Conservation (phyloP, 1,139 yeast genomes). For the Kodamaea suecica region DNA sequence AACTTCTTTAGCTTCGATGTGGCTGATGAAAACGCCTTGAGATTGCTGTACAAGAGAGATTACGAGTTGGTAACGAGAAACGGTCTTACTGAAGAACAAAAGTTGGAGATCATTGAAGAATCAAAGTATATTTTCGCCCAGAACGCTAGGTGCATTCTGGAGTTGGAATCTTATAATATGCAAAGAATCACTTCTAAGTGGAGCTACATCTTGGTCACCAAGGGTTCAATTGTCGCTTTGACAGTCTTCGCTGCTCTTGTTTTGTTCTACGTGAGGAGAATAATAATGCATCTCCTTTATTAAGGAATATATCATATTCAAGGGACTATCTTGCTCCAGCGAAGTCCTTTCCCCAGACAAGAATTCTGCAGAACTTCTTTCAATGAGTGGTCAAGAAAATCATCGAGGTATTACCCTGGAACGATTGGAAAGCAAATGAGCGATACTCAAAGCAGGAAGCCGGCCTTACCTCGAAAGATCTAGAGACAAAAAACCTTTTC, state of each 20-base stretch:
- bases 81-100: conserved; percentile 63
- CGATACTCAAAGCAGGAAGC: too few relatives aligned
- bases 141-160: conserved; percentile 58
- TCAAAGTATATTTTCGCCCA: conserved; percentile 63
- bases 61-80: conserved; percentile 75
- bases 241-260: conserved; percentile 22
- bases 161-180: conserved; percentile 64
- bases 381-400: too few relatives aligned
- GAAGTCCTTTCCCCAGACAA: too few relatives aligned
- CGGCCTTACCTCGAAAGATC: too few relatives aligned
- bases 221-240: conserved; percentile 42
- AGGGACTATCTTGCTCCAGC: too few relatives aligned
- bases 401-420: too few relatives aligned
- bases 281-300: conserved; percentile 8
- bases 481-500: too few relatives aligned
- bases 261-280: conserved; percentile 27
- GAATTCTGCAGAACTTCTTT: too few relatives aligned
- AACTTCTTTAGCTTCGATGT: conserved; percentile 72
- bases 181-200: conserved; percentile 53
- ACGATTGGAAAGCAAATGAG: too few relatives aligned
- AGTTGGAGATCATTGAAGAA: conserved; percentile 66
- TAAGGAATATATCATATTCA: background rate
- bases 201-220: conserved; percentile 53
- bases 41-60: conserved; percentile 67
- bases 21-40: conserved; percentile 62